phyloP scores from a whole-genome alignment of 257 asterid genomes.

The Nicotiana sylvestris region DNA sequence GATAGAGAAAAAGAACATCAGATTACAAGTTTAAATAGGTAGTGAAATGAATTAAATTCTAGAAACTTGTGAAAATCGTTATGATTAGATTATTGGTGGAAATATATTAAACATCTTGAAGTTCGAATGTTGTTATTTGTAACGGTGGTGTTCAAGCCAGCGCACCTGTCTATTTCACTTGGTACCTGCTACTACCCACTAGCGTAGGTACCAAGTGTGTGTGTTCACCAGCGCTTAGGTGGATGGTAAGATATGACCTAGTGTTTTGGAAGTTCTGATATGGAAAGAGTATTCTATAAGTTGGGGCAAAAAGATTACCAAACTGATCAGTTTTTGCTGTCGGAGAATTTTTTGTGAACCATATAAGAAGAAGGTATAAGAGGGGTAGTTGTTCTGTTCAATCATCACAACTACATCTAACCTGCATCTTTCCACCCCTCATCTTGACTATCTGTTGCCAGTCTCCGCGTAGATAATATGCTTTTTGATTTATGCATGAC shows the following conservation, averaged over 20 bases:
- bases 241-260: too few species aligned
- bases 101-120: not conserved
- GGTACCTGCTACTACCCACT: too few species aligned
- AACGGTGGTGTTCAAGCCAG: too few species aligned
- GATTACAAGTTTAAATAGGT: not conserved
- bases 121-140: not conserved
- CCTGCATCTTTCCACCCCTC: not conserved
- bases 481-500: slow-evolving; percentile 16
- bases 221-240: too few species aligned
- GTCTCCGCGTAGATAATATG: not conserved
- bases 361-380: not conserved
- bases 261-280: not conserved
- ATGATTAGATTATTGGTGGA: not conserved
- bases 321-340: not conserved
- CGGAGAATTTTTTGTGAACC: not conserved
- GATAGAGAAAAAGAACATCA: not conserved
- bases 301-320: not conserved
- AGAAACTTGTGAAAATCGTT: not conserved
- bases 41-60: not conserved
- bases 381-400: slow-evolving; percentile 1
- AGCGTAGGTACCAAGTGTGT: too few species aligned
- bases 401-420: not conserved
- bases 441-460: not conserved
- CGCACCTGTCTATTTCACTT: too few species aligned
- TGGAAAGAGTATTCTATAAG: not conserved